phyloP scores from a whole-genome alignment of 768 basidiomycete genomes.

The Mycena rosella region DNA sequence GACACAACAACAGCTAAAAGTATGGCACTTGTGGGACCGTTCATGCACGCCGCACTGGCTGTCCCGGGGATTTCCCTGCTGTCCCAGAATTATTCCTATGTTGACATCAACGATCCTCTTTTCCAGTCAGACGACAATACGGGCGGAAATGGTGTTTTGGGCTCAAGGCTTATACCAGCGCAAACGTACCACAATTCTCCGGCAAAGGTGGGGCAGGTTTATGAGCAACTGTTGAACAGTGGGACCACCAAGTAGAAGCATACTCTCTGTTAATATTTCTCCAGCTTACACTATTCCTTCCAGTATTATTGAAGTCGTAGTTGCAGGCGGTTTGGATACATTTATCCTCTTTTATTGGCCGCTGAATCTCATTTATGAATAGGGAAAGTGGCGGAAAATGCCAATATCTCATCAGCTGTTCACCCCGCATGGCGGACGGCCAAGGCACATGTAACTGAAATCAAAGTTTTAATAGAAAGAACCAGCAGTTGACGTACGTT shows the following conservation, averaged over 20 bases:
- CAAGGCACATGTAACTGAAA: slow-evolving; percentile 48
- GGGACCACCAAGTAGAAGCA: slow-evolving; percentile 22
- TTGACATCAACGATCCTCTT: slow-evolving; percentile 34
- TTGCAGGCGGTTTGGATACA: slow-evolving; percentile 38
- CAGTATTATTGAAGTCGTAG: slow-evolving; percentile 36
- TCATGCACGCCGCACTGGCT: slow-evolving; percentile 33
- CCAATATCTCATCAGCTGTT: slow-evolving; percentile 44
- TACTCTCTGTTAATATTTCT: not conserved
- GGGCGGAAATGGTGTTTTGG: slow-evolving; percentile 28
- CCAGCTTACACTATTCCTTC: not conserved
- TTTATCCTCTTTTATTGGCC: not conserved
- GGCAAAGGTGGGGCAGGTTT: slow-evolving; percentile 35
- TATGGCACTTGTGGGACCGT: slow-evolving; percentile 36
- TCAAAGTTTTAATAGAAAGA: not conserved
- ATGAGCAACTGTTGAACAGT: slow-evolving; percentile 37
- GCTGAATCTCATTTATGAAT: not conserved
- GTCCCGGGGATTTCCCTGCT: slow-evolving; percentile 35
- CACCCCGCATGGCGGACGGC: slow-evolving; percentile 52
- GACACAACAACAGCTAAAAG: slow-evolving; percentile 26
- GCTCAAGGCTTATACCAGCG: slow-evolving; percentile 36
- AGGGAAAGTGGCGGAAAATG: slow-evolving; percentile 49
- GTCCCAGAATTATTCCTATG: not conserved
- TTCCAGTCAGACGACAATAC: slow-evolving; percentile 28
- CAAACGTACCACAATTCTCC: slow-evolving; percentile 26
- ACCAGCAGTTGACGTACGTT: not conserved